Conservation (phyloP, 306 rosid species). For the Rosa rugosa region DNA sequence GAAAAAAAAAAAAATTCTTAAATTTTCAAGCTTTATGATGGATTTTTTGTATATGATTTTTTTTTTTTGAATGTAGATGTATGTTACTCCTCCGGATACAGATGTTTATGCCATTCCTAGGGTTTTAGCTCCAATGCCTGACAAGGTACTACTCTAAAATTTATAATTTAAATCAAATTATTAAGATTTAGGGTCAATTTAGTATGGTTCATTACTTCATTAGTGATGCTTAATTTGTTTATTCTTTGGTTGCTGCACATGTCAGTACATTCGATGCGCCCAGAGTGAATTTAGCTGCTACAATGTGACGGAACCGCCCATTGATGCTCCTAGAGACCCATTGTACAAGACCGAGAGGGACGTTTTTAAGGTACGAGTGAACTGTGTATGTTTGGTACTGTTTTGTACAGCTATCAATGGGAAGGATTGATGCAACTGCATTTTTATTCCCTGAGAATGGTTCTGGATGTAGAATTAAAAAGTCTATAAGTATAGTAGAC, state of each 20-base stretch:
- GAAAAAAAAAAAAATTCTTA: neutral
- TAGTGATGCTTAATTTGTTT: conserved; percentile 5
- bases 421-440: neutral
- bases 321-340: conserved; percentile 93
- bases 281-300: conserved; percentile 75
- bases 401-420: neutral
- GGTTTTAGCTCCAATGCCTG: conserved; percentile 94
- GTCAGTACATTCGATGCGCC: conserved; percentile 87
- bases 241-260: conserved; percentile 17
- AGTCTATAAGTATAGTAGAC: neutral
- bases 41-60: neutral
- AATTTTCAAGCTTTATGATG: neutral
- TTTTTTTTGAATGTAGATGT: conserved; percentile 51
- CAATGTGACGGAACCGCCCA: conserved; percentile 91
- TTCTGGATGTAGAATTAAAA: neutral
- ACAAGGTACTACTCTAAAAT: conserved; percentile 54
- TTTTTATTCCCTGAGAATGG: neutral
- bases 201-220: neutral
- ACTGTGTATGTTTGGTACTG: neutral
- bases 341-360: conserved; percentile 80
- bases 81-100: conserved; percentile 97
- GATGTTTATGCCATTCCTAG: conserved; percentile 87
- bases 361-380: conserved; percentile 58
- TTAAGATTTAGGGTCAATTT: neutral
- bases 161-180: neutral